Evolutionary conservation across 1,284 basidiomycete genomes (phyloP).

Genomic region (Ustilago xerochloae): DNA sequence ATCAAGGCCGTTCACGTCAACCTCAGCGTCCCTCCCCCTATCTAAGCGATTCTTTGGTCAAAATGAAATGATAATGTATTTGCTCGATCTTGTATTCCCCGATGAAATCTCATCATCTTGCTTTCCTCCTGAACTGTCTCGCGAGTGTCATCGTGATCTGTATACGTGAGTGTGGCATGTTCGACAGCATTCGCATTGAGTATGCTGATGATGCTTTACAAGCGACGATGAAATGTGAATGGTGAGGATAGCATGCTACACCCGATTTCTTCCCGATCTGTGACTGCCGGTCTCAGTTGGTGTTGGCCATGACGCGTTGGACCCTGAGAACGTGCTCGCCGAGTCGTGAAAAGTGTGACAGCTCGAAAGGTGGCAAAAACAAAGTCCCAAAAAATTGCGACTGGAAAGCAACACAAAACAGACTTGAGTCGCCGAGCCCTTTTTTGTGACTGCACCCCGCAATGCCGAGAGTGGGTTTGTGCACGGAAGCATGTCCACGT

Average conservation of each 20-base stretch:
- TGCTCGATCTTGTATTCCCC: constrained; percentile 23
- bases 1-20: constrained; percentile 87
- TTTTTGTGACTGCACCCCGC: neutral
- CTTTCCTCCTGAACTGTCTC: neutral
- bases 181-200: too few relatives aligned
- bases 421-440: neutral
- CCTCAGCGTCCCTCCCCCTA: constrained; percentile 69
- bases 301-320: constrained; percentile 21
- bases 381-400: neutral
- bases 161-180: neutral
- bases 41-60: constrained; percentile 18
- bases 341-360: neutral
- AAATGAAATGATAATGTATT: neutral
- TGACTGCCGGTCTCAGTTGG: neutral
- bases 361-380: neutral
- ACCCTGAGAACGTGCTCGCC: constrained; percentile 43
- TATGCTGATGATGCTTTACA: too few relatives aligned
- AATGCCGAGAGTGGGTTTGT: neutral
- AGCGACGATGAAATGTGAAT: too few relatives aligned
- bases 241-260: too few relatives aligned
- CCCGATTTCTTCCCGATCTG: too few relatives aligned
- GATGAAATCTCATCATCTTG: constrained; percentile 23
- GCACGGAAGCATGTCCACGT: neutral
- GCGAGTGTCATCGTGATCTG: neutral
- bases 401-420: neutral